A percentile compares a stretch with the other conserved stretches of the same genome.
phyloP scores from a whole-genome alignment of 2,329 filamentous ascomycete genomes.

The Aspergillus awamori region DNA sequence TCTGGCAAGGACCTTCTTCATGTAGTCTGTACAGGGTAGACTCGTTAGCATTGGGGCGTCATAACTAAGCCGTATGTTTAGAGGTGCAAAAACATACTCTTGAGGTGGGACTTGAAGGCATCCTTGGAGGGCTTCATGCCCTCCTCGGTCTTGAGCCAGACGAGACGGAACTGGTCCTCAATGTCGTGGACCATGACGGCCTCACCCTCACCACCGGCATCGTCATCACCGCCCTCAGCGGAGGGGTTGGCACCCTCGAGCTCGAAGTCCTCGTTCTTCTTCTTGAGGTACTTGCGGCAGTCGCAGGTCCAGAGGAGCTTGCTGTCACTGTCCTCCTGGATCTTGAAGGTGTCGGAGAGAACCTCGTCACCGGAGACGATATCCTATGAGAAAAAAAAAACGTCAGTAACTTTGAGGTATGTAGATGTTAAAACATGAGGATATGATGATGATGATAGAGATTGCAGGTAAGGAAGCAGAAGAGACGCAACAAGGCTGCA shows the following conservation, averaged over 20 bases:
- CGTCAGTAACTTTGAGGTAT: constrained; percentile 5
- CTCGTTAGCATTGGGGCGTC: constrained; percentile 11
- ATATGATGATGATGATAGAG: background rate
- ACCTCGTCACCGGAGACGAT: constrained; percentile 89
- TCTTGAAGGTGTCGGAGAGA: constrained; percentile 89
- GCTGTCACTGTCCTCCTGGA: constrained; percentile 69
- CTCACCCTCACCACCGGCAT: constrained; percentile 71
- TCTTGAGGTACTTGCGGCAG: constrained; percentile 85
- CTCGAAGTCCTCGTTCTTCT: constrained; percentile 64
- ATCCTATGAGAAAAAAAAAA: constrained; percentile 62
- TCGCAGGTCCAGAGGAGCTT: constrained; percentile 85
- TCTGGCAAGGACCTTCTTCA: constrained; percentile 80
- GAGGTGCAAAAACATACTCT: constrained; percentile 61
- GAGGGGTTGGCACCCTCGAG: constrained; percentile 87
- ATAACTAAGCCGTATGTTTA: constrained; percentile 15
- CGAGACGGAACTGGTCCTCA: constrained; percentile 86
- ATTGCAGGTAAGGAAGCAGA: background rate
- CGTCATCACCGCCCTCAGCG: constrained; percentile 76
- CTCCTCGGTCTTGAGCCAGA: constrained; percentile 55
- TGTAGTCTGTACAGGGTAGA: constrained; percentile 65
- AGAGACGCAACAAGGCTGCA: background rate
- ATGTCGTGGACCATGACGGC: constrained; percentile 81
- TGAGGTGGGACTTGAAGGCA: constrained; percentile 78
- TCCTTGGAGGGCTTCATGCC: constrained; percentile 70
- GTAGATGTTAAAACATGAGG: no score